Evolutionary conservation across 169 alveolate genomes (phyloP), one percentile per base, ranked within the genome.

Genomic region (Cryptosporidium parvum): DNA sequence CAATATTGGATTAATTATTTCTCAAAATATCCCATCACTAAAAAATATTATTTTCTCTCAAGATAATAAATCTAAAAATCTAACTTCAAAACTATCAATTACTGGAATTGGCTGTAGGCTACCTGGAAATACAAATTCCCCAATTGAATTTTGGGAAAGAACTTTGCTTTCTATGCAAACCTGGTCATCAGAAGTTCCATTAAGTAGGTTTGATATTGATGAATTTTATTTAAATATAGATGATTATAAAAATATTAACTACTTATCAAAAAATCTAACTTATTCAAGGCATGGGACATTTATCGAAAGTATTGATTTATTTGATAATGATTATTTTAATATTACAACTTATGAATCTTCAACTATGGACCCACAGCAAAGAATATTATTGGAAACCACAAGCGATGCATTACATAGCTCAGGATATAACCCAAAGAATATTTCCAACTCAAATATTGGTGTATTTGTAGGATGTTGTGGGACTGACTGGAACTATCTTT

Each of bases 351-450:
- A 45, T 1, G 93, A 92, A 71, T 85, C 92, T 3, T 69, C 70
- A 18, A 45, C 85, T 6, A 92, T 92, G 71, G 95, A 92, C 59
- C 95, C 95, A n/a, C 95, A 91, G 70, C 95, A 92, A 86, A 85
- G 95, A 26, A 42, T 92, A 51, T 14, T 92, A 31, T 91, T 92
- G 31, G 93, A 92, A 56, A 91, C 75, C 23, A 51, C 58, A 61
- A 42, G 80, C 58, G 73, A 59, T 65, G 89, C 89, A 39, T 44
- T 80, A 21, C 21, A 31, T 61, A 80, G 80, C 23, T 80, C 89
- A 1, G 75, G 75, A 0, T 62, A 59, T n/a, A 33, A 80, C 31
- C 80, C 89, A 18, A 62, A 62, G 6, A 45, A 80, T 29, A 59
- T 80, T 80, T n/a, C 37, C 1, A 71, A 91, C 69, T 71, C 65